phyloP scores from a whole-genome alignment of 116 monocot genomes.

The Zostera marina region DNA sequence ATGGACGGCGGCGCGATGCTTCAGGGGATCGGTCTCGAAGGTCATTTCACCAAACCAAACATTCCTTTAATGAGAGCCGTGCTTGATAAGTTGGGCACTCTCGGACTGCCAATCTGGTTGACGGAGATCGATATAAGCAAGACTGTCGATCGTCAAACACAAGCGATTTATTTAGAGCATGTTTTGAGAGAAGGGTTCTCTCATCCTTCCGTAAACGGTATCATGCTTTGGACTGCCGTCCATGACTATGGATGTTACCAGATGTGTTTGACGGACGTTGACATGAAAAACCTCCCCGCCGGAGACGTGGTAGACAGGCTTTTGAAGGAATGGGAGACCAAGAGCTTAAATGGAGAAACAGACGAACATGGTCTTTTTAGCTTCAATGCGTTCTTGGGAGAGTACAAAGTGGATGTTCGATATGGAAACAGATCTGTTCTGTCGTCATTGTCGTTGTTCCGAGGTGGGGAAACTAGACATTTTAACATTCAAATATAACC shows the following conservation, averaged over 20 bases:
- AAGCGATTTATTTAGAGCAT: conserved; percentile 65
- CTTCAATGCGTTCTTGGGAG: conserved; percentile 58
- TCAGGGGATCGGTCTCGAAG: conserved; percentile 79
- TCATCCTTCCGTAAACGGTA: conserved; percentile 56
- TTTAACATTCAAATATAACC: conserved; percentile 62
- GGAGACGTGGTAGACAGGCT: conserved; percentile 75
- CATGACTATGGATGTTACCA: conserved; percentile 62
- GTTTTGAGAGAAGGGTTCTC: conserved; percentile 79
- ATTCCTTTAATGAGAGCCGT: conserved; percentile 61
- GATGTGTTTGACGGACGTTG: conserved; percentile 86
- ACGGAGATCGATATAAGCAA: conserved; percentile 90
- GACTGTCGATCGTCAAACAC: conserved; percentile 27
- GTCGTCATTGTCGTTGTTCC: conserved; percentile 32
- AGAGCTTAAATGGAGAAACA: conserved; percentile 21
- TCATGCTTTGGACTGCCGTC: conserved; percentile 80
- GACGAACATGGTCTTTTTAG: conserved; percentile 62
- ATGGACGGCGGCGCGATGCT: conserved; percentile 28
- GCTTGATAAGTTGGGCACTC: conserved; percentile 64
- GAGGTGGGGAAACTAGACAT: conserved; percentile 67
- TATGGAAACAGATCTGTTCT: conserved; percentile 29
- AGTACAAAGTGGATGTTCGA: conserved; percentile 37
- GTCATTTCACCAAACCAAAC: conserved; percentile 71
- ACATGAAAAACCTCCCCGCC: conserved; percentile 44
- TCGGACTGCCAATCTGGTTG: conserved; percentile 70
- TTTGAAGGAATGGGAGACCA: conserved; percentile 66